These are phyloP conservation scores for Crithidia acanthocephali DNA, from an alignment of 208 protist genomes.

Conservation along the genomic window DNA sequence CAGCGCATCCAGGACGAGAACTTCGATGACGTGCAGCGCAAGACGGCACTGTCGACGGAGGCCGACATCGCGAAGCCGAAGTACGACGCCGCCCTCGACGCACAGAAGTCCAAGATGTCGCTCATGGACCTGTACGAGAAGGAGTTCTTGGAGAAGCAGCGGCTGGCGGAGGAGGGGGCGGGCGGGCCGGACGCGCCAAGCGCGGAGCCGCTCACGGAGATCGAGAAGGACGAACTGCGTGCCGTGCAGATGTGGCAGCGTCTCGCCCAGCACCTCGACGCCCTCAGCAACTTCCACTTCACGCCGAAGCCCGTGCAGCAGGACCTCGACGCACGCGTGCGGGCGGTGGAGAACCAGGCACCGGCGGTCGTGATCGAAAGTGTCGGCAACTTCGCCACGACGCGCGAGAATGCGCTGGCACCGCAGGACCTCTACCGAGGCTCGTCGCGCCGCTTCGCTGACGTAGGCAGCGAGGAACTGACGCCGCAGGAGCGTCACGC, in stretches of 20 bases:
- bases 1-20: constrained; percentile 77
- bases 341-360: constrained; percentile 82
- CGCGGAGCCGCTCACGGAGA: constrained; percentile 87
- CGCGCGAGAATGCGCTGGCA: constrained; percentile 76
- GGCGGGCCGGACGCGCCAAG: constrained; percentile 38
- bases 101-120: constrained; percentile 90
- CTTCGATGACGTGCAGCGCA: constrained; percentile 87
- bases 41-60: constrained; percentile 47
- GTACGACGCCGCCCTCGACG: constrained; percentile 65
- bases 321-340: constrained; percentile 87
- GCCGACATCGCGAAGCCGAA: constrained; percentile 64
- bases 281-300: constrained; percentile 92
- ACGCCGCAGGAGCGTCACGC: constrained; percentile 72
- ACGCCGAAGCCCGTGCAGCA: constrained; percentile 89
- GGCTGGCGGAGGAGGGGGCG: constrained; percentile 60
- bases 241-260: constrained; percentile 92
- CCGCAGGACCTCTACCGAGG: constrained; percentile 89
- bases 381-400: constrained; percentile 85
- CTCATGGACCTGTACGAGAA: constrained; percentile 94
- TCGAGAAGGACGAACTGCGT: constrained; percentile 92
- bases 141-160: constrained; percentile 84
- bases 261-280: constrained; percentile 89
- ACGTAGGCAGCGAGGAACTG: constrained; percentile 79
- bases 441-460: constrained; percentile 58
- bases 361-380: constrained; percentile 85